phyloP scores from a whole-genome alignment of 768 basidiomycete species.

The Auriculariales sp. region DNA sequence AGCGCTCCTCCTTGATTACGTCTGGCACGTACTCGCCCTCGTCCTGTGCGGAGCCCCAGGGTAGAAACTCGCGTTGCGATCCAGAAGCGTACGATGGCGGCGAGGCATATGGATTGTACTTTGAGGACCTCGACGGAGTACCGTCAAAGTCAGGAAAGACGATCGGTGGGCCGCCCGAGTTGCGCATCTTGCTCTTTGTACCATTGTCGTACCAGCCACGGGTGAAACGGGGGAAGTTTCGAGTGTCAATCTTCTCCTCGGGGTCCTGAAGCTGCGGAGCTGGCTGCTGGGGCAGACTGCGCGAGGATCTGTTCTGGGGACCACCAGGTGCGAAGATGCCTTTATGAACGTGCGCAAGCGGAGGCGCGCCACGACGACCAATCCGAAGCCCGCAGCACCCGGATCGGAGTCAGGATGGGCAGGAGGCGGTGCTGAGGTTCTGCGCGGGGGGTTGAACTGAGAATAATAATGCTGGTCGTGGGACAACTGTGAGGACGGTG shows the following conservation, averaged over 20 bases:
- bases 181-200: slow-evolving; percentile 13
- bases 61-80: slow-evolving; percentile 1
- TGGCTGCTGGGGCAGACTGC: background rate
- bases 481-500: background rate
- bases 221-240: background rate
- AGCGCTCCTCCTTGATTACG: slow-evolving; percentile 48
- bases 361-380: background rate
- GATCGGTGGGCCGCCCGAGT: background rate
- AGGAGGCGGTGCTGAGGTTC: background rate
- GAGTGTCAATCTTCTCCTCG: background rate
- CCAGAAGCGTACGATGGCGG: background rate
- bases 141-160: background rate
- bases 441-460: background rate
- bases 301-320: background rate
- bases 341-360: background rate
- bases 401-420: too few species aligned
- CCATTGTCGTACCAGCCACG: slow-evolving; percentile 11
- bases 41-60: slow-evolving; percentile 4
- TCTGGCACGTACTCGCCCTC: slow-evolving; percentile 9
- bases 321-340: background rate
- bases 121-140: background rate
- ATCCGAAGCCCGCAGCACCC: too few species aligned
- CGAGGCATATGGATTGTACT: background rate
- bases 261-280: background rate
- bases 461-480: background rate